Percentiles rank a stretch among this genome's conserved stretches.
phyloP scores from a whole-genome alignment of 495 filamentous ascomycete genomes.

The Talaromyces nanjingensis region DNA sequence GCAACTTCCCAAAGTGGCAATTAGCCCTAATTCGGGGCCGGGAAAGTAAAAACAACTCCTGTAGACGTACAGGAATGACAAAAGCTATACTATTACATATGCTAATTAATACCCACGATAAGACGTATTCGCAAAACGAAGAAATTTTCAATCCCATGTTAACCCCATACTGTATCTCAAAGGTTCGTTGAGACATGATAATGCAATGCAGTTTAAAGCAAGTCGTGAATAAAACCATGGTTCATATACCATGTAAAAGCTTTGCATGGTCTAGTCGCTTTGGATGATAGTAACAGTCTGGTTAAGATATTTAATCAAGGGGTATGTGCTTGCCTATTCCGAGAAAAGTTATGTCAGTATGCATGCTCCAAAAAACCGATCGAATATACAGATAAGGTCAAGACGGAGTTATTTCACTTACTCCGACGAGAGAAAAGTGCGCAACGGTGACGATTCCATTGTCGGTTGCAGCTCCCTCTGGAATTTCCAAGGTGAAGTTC shows the following conservation, averaged over 20 bases:
- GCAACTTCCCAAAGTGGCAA: no score
- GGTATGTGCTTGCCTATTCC: conserved; percentile 14
- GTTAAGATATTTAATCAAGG: conserved; percentile 18
- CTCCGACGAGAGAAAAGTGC: conserved; percentile 28
- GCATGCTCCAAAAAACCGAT: background rate
- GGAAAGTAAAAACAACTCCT: no score
- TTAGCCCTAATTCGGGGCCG: no score
- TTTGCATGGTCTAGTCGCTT: background rate
- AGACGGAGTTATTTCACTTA: conserved; percentile 16
- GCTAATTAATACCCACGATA: no score
- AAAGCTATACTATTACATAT: background rate
- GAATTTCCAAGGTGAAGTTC: conserved; percentile 32
- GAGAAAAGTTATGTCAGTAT: background rate
- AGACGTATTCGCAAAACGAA: no score
- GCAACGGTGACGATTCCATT: conserved; percentile 26
- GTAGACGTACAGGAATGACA: no score
- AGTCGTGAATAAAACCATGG: background rate
- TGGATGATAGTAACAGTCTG: conserved; percentile 11
- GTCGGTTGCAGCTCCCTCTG: conserved; percentile 12
- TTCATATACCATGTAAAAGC: background rate
- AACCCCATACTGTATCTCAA: background rate
- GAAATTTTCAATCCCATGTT: background rate
- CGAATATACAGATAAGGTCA: no score
- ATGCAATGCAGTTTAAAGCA: background rate
- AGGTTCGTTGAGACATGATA: background rate